A percentile compares a stretch with the other conserved stretches of the same genome.
These are phyloP conservation scores for Platismatia glauca DNA, from an alignment of 495 filamentous ascomycete species.

Conservation along the genomic window DNA sequence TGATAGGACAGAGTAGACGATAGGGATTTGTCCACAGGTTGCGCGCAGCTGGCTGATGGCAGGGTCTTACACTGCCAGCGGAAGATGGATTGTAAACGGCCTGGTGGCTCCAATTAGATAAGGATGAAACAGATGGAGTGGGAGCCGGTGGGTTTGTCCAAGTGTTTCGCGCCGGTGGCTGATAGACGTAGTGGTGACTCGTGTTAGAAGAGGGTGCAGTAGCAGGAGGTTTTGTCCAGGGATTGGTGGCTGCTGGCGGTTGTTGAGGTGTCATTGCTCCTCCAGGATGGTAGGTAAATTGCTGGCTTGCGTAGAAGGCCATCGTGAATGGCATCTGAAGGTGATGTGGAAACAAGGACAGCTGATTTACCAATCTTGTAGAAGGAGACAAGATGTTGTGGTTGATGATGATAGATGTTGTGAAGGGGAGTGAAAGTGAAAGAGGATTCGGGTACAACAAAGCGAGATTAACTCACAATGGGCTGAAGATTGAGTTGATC, in stretches of 20 bases:
- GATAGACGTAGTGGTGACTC: constrained; percentile 2
- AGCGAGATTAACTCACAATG: constrained; percentile 12
- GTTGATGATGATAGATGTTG: constrained; percentile 1
- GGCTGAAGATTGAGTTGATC: constrained; percentile 16
- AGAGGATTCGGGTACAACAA: not conserved
- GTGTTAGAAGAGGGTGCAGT: not conserved
- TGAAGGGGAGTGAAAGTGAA: not conserved
- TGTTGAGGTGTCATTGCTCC: not conserved
- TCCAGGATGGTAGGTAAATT: not conserved
- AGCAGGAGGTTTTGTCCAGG: not conserved
- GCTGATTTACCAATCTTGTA: not conserved
- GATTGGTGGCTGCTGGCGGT: not conserved
- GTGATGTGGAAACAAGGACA: not conserved
- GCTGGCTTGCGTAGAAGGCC: not conserved
- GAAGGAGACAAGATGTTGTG: not conserved
- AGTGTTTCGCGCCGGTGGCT: not conserved
- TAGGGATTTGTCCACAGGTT: not conserved
- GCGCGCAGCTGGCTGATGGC: not conserved
- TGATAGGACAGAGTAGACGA: not conserved
- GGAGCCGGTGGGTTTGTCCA: not conserved
- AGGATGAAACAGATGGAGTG: not conserved
- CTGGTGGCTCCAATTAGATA: not conserved
- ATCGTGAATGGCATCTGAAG: not conserved
- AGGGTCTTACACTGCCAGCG: not conserved
- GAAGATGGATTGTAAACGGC: not conserved